A percentile compares a stretch with the other conserved stretches of the same genome.
Conservation (phyloP, 306 rosid species). For the Sicyos edulis region DNA sequence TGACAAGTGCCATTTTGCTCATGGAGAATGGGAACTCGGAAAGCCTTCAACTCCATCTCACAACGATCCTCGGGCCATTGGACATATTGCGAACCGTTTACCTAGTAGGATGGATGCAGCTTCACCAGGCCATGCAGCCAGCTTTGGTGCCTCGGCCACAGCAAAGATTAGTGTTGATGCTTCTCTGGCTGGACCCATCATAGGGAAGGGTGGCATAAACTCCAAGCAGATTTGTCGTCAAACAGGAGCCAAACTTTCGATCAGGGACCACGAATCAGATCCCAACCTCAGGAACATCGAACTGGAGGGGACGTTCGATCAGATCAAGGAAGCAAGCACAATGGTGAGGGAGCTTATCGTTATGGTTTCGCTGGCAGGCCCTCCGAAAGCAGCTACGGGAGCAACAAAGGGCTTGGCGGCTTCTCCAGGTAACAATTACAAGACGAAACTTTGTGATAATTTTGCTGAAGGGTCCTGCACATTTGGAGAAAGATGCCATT, state of each 20-base stretch:
- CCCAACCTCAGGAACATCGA: conserved; percentile 76
- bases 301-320: conserved; percentile 87
- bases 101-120: conserved; percentile 55
- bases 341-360: conserved; percentile 73
- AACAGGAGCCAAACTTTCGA: conserved; percentile 87
- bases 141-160: conserved; percentile 84
- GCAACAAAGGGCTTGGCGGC: conserved; percentile 35
- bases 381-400: conserved; percentile 33
- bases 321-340: conserved; percentile 74
- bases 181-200: conserved; percentile 86
- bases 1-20: conserved; percentile 89
- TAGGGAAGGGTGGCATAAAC: conserved; percentile 92
- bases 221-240: conserved; percentile 96
- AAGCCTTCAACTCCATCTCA: conserved; percentile 47
- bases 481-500: conserved; percentile 95
- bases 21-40: conserved; percentile 92
- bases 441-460: conserved; percentile 83
- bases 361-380: conserved; percentile 49
- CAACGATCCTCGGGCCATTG: conserved; percentile 53
- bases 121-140: conserved; percentile 46
- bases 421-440: conserved; percentile 52
- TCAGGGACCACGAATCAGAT: conserved; percentile 85
- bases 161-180: conserved; percentile 96
- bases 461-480: conserved; percentile 82
- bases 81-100: conserved; percentile 42